Conservation (phyloP, 2,329 filamentous ascomycete species). For the Fusarium algeriense region DNA sequence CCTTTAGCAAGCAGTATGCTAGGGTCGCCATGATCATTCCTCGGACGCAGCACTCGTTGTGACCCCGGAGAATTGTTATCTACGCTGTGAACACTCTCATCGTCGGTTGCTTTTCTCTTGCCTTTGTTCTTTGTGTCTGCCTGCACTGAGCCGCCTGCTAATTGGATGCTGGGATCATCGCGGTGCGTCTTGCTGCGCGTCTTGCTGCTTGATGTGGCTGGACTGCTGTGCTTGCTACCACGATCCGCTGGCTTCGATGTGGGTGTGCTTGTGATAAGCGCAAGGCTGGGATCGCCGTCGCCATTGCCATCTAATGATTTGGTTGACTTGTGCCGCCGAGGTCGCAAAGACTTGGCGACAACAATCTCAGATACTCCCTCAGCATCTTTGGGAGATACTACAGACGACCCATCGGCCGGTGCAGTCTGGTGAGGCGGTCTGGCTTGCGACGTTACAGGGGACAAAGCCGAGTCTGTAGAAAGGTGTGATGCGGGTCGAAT, state of each 20-base stretch:
- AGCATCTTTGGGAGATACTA: conserved; percentile 21
- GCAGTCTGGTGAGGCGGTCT: conserved; percentile 20
- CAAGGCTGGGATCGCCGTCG: conserved; percentile 49
- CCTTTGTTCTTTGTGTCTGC: conserved; percentile 39
- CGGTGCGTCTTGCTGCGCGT: conserved; percentile 46
- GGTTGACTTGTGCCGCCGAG: conserved; percentile 44
- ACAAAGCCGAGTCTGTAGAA: conserved; percentile 20
- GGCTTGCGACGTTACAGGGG: conserved; percentile 21
- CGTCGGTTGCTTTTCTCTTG: conserved; percentile 32
- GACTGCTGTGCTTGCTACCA: conserved; percentile 34
- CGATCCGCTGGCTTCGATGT: conserved; percentile 20
- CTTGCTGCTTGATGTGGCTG: conserved; percentile 42
- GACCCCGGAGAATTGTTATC: conserved; percentile 40
- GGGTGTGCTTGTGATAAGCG: conserved; percentile 44
- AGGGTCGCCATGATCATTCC: conserved; percentile 38
- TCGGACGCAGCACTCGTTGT: conserved; percentile 48
- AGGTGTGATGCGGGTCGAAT: conserved; percentile 12
- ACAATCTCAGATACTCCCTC: conserved; percentile 42
- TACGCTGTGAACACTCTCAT: conserved; percentile 25
- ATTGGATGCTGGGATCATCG: conserved; percentile 42
- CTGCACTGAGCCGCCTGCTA: conserved; percentile 38
- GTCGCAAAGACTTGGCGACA: conserved; percentile 49
- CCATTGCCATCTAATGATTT: conserved; percentile 42
- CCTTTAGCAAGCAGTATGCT: conserved; percentile 46
- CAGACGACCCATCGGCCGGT: conserved; percentile 18